Evolutionary conservation across 1,284 basidiomycete species (phyloP), one percentile per base, ranked within the genome.

Genomic region (Ganoderma sp.): DNA sequence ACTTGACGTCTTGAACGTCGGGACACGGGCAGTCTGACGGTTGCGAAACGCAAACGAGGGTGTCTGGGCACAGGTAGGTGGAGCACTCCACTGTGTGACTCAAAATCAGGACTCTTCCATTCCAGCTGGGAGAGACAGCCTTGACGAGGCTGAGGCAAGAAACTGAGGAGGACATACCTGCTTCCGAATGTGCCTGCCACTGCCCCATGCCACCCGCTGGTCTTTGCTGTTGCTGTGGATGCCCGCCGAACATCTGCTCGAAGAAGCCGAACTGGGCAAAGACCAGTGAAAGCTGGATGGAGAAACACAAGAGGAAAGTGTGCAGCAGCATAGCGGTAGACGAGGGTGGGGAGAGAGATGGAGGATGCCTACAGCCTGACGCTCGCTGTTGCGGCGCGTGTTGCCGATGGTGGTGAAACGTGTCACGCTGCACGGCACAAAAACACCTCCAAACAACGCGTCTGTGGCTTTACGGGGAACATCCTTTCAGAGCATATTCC

Each of bases 181-280:
- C 75, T 19, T 84, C 88, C 19, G 85, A 82, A 70, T 89, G 87
- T 17, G 86, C 80, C 54, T 85, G 83, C 86, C 88, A 90, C 71
- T 90, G 88, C 5, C 69, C 74, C 39, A 75, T 74, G 41, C 73
- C 69, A 32, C 73, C 72, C 37, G 73, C 69, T 12, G 74, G 71
- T 37, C 68, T 69, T 52, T 66, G 72, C 59, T 71, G 72, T 57
- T 80, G 81, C 52, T 87, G 86, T 25, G 84, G 86, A 9, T 84
- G 84, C 34, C 82, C 82, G 9, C 81, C 81, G 64, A 89, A 90
- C 85, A 90, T 88, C 64, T 85, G 84, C 66, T 88, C 84, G 73
- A 90, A 91, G 79, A 90, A 90, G 52, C 79, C 77, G 75, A 90
- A 90, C 73, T 90, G 88, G 4, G 85, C 88, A 14, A 45, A 50